Evolutionary conservation across 768 basidiomycete genomes (phyloP).

Genomic region (Tylopilus balloui): DNA sequence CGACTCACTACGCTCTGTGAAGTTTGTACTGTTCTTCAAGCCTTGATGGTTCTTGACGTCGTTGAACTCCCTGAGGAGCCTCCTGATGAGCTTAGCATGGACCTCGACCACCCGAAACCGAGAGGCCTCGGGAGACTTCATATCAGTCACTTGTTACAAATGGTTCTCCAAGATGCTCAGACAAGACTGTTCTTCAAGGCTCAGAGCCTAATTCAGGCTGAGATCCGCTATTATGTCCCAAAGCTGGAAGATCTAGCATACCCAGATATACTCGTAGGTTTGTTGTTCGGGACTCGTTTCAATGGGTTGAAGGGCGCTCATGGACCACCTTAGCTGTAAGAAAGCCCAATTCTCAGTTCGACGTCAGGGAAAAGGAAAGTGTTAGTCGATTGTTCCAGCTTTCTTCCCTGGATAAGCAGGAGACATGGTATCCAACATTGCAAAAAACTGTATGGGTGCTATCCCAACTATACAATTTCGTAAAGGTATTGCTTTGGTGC

Average conservation of each 20-base stretch:
- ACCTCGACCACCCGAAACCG: slow-evolving; percentile 35
- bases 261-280: slow-evolving; percentile 75
- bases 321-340: slow-evolving; percentile 37
- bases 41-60: slow-evolving; percentile 90
- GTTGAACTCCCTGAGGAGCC: slow-evolving; percentile 35
- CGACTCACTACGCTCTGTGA: slow-evolving; percentile 85
- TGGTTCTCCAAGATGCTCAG: slow-evolving; percentile 95
- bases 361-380: slow-evolving; percentile 64
- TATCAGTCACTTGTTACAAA: slow-evolving; percentile 75
- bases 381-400: slow-evolving; percentile 65
- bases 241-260: slow-evolving; percentile 80
- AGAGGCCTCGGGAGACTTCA: slow-evolving; percentile 60
- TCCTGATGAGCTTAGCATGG: slow-evolving; percentile 33
- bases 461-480: slow-evolving; percentile 83
- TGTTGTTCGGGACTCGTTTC: slow-evolving; percentile 21
- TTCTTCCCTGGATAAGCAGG: slow-evolving; percentile 66
- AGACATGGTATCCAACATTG: slow-evolving; percentile 91
- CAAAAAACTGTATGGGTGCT: slow-evolving; percentile 89
- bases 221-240: slow-evolving; percentile 79
- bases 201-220: slow-evolving; percentile 84
- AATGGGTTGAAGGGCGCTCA: slow-evolving; percentile 3
- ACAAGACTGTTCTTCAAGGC: slow-evolving; percentile 95
- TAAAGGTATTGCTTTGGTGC: slow-evolving; percentile 58
- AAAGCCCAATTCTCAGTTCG: slow-evolving; percentile 40
- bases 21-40: slow-evolving; percentile 94